Conservation (phyloP, 129 eudicot genomes). For the Helichrysum umbraculigerum region DNA sequence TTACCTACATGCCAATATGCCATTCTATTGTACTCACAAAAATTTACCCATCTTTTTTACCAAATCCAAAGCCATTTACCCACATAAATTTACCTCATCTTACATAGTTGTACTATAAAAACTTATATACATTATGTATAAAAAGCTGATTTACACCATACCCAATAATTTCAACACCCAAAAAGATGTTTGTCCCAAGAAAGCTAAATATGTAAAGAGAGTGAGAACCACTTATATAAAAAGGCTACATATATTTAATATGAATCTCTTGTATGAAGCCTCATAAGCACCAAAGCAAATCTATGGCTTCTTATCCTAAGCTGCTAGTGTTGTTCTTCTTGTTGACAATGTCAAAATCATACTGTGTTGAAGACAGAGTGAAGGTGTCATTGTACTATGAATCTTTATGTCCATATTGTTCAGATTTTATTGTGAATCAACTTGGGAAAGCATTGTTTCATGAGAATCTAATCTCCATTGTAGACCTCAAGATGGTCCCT, state of each 20-base stretch:
- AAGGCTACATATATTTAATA: slow-evolving; percentile 14
- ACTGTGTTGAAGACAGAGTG: slow-evolving; percentile 46
- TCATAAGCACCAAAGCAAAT: slow-evolving; percentile 20
- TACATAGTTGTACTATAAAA: slow-evolving; percentile 11
- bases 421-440: slow-evolving; percentile 72
- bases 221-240: slow-evolving; percentile 21
- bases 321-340: slow-evolving; percentile 31
- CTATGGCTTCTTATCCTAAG: slow-evolving; percentile 39
- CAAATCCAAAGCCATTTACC: neutral
- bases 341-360: slow-evolving; percentile 29
- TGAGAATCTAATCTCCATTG: slow-evolving; percentile 58
- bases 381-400: slow-evolving; percentile 74
- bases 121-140: neutral
- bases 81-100: slow-evolving; percentile 1
- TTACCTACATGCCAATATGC: neutral
- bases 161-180: slow-evolving; percentile 20
- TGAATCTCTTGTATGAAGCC: slow-evolving; percentile 11
- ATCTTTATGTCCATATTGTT: slow-evolving; percentile 83
- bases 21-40: too few relatives aligned
- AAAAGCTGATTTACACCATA: slow-evolving; percentile 32
- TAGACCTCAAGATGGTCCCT: slow-evolving; percentile 73
- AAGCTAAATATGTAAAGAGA: slow-evolving; percentile 21
- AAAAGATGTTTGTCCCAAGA: slow-evolving; percentile 31
- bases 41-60: neutral
- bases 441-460: slow-evolving; percentile 56